Conservation (phyloP, 495 filamentous ascomycete genomes). For the Monascus purpureus region DNA sequence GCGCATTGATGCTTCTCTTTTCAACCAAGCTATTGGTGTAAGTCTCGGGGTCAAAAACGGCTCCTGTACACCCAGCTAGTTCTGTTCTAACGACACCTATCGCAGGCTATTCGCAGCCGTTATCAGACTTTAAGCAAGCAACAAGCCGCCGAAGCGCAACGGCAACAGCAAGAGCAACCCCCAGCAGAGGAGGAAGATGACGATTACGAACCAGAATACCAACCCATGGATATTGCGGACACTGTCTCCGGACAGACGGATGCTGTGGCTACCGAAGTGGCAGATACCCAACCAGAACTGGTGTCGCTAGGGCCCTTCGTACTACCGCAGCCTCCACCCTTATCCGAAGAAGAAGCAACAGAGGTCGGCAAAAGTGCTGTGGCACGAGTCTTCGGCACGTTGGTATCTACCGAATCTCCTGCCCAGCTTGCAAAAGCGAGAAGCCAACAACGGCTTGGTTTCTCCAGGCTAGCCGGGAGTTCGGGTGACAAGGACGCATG, state of each 20-base stretch:
- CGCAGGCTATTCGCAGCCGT: slow-evolving; percentile 32
- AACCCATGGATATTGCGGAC: slow-evolving; percentile 55
- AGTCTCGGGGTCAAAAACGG: slow-evolving; percentile 1
- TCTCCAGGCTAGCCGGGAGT: slow-evolving; percentile 74
- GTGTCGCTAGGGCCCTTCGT: slow-evolving; percentile 54
- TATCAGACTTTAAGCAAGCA: slow-evolving; percentile 29
- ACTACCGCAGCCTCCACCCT: slow-evolving; percentile 59
- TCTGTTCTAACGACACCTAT: slow-evolving; percentile 11
- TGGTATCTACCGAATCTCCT: slow-evolving; percentile 54
- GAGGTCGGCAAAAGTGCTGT: slow-evolving; percentile 57
- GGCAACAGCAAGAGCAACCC: slow-evolving; percentile 27
- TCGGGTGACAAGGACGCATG: slow-evolving; percentile 80
- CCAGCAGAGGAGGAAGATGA: slow-evolving; percentile 67
- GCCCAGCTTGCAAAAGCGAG: slow-evolving; percentile 30
- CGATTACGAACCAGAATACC: slow-evolving; percentile 77
- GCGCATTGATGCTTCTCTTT: slow-evolving; percentile 42
- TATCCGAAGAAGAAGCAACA: slow-evolving; percentile 51
- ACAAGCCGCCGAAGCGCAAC: slow-evolving; percentile 16
- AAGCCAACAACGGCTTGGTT: slow-evolving; percentile 38
- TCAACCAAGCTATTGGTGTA: slow-evolving; percentile 58
- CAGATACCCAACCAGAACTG: slow-evolving; percentile 38
- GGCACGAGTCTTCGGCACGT: slow-evolving; percentile 60
- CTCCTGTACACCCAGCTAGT: background rate
- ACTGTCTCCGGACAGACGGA: slow-evolving; percentile 59
- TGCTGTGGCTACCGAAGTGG: slow-evolving; percentile 40